Base-by-base conservation (phyloP, 139 green algal genomes). In the Tetraselmis striata region DNA sequence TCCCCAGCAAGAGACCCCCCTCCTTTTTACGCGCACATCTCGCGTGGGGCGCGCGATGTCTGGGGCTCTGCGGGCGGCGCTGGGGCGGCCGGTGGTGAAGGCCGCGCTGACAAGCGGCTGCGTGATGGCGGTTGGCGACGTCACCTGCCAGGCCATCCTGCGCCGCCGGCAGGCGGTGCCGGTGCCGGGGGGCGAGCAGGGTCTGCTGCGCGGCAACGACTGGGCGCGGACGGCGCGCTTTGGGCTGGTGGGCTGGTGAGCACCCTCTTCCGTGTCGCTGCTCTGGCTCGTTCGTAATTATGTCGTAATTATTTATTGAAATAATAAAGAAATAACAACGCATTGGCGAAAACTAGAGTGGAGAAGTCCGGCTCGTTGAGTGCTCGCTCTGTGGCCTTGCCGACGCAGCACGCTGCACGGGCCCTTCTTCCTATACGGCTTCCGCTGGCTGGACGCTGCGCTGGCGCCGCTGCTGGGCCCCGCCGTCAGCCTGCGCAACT, bases 401-500 rank as follows among this genome's bases (percentile, higher is more conserved):
- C n/a, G n/a, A n/a, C n/a, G 89, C 2, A 30, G 86, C 22, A 87
- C 84, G 0, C 84, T 93, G 1, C 89, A 93, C 30, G 89, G 89
- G 1, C 89, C 89, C 18, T 92, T 85, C 77, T 92, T 93, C 83
- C 81, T 84, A 1, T 78, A 59, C 23, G 87, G 82, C 23, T 93
- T 92, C 45, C 31, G 76, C 2, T 89, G 84, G 83, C 31, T 93
- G 1, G 89, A 93, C 28, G 29, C 32, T 0, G 28, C 29, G 0
- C 78, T 91, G 0, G 85, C 83, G 1, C 26, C 45, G 2, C 2
- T 27, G 2, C n/a, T 79, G 2, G 76, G 28, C 5, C 27, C 28
- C 23, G 2, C 28, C 22, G 76, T 28, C 2, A 79, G 26, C 2
- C 74, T 77, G 2, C 74, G 74, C 5, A 77, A 2, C 76, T 58